These are phyloP conservation scores for Cladosporium sp. DNA, from an alignment of 2,329 filamentous ascomycete species.

Conservation along the genomic window DNA sequence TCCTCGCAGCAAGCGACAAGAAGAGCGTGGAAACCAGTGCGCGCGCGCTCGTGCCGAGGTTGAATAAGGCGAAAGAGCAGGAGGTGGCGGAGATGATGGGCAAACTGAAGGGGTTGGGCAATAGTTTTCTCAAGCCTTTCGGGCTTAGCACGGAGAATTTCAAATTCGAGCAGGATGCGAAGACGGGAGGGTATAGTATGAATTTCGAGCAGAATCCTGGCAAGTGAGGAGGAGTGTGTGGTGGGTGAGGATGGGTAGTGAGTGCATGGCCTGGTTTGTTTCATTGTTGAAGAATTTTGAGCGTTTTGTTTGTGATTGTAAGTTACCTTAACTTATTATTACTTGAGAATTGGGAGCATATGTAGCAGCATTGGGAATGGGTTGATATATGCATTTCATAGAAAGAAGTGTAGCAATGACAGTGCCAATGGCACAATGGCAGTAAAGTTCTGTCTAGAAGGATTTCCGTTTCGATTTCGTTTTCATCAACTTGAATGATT, in stretches of 20 bases:
- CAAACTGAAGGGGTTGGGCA: conserved; percentile 87
- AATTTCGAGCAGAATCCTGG: conserved; percentile 60
- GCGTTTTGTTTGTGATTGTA: no score
- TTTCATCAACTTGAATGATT: no score
- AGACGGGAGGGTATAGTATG: conserved; percentile 88
- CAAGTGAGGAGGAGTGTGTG: conserved; percentile 9
- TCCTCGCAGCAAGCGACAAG: conserved; percentile 61
- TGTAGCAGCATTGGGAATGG: no score
- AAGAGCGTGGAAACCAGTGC: conserved; percentile 65
- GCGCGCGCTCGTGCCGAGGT: conserved; percentile 57
- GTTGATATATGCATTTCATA: no score
- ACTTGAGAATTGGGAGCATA: no score
- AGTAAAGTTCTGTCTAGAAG: no score
- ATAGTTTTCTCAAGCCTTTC: conserved; percentile 88
- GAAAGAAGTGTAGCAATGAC: no score
- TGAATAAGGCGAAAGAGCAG: conserved; percentile 73
- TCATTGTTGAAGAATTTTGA: no score
- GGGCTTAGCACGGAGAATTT: conserved; percentile 93
- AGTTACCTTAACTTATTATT: no score
- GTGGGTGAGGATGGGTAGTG: background rate
- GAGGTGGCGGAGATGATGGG: conserved; percentile 98
- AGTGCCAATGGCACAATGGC: no score
- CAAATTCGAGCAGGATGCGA: conserved; percentile 85
- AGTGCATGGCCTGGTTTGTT: background rate
- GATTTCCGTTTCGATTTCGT: no score